A percentile compares a stretch with the other conserved stretches of the same genome.
Conservation (phyloP, 116 monocot genomes). For the Trichopus zeylanicus region DNA sequence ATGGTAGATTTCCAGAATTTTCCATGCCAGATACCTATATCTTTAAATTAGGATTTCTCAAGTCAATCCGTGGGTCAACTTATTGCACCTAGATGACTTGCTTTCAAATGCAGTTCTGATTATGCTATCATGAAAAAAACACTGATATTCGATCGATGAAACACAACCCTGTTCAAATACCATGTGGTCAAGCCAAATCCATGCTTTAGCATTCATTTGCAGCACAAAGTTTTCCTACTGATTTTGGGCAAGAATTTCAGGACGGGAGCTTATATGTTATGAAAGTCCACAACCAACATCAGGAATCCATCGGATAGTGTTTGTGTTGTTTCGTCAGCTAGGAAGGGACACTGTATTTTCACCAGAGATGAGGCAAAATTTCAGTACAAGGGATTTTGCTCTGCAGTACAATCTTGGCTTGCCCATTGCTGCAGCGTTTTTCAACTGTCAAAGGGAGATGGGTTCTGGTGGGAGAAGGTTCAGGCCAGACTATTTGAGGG, state of each 20-base stretch:
- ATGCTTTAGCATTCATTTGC: too few relatives aligned
- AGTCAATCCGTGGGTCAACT: too few relatives aligned
- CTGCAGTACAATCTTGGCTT: constrained; percentile 8
- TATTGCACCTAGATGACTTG: too few relatives aligned
- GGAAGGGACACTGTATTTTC: constrained; percentile 17
- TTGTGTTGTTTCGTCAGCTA: constrained; percentile 19
- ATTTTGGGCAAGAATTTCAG: constrained; percentile 3
- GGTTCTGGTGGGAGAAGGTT: constrained; percentile 26
- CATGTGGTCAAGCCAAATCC: too few relatives aligned
- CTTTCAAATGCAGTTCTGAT: too few relatives aligned
- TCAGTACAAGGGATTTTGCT: constrained; percentile 20
- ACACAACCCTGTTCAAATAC: too few relatives aligned
- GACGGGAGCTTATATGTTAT: constrained; percentile 17
- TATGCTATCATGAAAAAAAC: too few relatives aligned
- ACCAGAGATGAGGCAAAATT: constrained; percentile 15
- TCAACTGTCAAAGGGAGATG: constrained; percentile 25
- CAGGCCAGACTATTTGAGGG: background rate
- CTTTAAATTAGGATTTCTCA: too few relatives aligned
- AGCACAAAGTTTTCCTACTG: background rate
- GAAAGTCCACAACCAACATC: constrained; percentile 19
- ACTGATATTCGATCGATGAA: too few relatives aligned
- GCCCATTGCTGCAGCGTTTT: constrained; percentile 26
- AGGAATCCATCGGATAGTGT: constrained; percentile 29
- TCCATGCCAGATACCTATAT: too few relatives aligned
- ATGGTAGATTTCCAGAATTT: too few relatives aligned